Percentiles rank a stretch among this genome's conserved stretches.
These are phyloP conservation scores for Diaporthe capsici DNA, from an alignment of 2,329 filamentous ascomycete genomes.

Conservation along the genomic window DNA sequence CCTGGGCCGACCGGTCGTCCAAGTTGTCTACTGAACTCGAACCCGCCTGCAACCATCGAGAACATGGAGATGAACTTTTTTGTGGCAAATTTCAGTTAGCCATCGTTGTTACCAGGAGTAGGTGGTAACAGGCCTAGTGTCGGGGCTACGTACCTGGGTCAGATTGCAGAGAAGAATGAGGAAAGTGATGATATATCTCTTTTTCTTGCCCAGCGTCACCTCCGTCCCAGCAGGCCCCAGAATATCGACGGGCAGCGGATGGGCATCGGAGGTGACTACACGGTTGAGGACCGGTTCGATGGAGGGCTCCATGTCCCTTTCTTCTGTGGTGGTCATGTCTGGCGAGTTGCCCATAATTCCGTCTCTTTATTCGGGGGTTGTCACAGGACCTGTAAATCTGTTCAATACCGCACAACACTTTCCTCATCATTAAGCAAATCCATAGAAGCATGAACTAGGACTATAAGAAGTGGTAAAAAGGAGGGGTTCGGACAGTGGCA, in stretches of 20 bases:
- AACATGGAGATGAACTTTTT: background rate
- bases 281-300: background rate
- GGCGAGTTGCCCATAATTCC: background rate
- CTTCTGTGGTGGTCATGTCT: background rate
- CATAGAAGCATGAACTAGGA: background rate
- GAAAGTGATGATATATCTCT: background rate
- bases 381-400: background rate
- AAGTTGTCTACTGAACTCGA: constrained; percentile 8
- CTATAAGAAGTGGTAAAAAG: background rate
- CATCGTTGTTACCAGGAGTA: background rate
- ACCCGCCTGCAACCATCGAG: background rate
- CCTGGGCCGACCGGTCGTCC: background rate
- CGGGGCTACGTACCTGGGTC: background rate
- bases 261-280: background rate
- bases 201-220: background rate
- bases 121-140: background rate
- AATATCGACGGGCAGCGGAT: background rate
- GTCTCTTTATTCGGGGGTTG: background rate
- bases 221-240: background rate
- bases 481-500: background rate
- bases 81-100: background rate
- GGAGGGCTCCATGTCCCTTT: background rate
- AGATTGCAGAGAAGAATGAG: background rate
- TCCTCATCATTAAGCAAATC: background rate
- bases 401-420: background rate